phyloP scores from a whole-genome alignment of 148 eudicot species.

The Polygonum aviculare region DNA sequence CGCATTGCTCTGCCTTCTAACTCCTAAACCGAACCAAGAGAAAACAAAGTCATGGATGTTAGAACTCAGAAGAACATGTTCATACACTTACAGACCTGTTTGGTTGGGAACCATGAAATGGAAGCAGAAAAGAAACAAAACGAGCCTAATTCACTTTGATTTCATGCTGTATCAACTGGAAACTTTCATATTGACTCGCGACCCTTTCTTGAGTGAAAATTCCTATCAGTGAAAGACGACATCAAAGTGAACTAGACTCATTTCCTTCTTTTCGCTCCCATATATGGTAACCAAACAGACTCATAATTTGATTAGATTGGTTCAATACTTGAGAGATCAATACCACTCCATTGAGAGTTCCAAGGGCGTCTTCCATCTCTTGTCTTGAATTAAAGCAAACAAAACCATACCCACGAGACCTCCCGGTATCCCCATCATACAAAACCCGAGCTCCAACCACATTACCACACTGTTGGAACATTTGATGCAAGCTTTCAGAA shows the following conservation, averaged over 20 bases:
- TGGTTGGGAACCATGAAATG: neutral
- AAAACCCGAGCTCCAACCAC: slow-evolving; percentile 88
- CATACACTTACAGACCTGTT: neutral
- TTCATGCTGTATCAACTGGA: no score
- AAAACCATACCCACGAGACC: slow-evolving; percentile 88
- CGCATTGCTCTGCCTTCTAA: slow-evolving; percentile 78
- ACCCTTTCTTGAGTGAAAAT: no score
- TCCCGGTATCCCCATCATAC: slow-evolving; percentile 86
- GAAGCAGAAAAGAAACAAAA: no score
- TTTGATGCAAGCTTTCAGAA: slow-evolving; percentile 56
- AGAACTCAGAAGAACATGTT: neutral
- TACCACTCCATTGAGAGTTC: slow-evolving; percentile 87
- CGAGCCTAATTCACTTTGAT: no score
- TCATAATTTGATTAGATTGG: neutral
- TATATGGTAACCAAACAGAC: neutral
- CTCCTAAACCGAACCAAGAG: slow-evolving; percentile 36
- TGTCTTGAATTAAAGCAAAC: slow-evolving; percentile 46
- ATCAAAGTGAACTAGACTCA: neutral
- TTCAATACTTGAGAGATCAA: neutral
- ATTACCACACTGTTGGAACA: slow-evolving; percentile 52
- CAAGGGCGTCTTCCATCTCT: slow-evolving; percentile 79
- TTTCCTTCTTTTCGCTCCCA: neutral
- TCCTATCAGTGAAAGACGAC: no score
- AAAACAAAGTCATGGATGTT: neutral
- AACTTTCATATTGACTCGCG: no score